A percentile compares a stretch with the other conserved stretches of the same genome.
phyloP scores from a whole-genome alignment of 805 yeast species.

The Geotrichum ghanense region DNA sequence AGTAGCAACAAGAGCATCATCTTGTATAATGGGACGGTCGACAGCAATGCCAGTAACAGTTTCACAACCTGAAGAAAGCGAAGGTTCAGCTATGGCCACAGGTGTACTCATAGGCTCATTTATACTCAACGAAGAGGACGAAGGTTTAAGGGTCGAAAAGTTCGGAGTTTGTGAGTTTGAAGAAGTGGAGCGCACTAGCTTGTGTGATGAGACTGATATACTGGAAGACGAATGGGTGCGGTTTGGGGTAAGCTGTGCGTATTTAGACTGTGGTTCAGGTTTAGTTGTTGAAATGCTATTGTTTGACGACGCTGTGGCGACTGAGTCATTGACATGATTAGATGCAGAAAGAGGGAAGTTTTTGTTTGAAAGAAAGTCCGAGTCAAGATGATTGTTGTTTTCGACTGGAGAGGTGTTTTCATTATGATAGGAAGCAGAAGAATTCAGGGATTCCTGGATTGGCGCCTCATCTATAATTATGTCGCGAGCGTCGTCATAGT shows the following conservation, averaged over 20 bases:
- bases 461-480: not conserved
- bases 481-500: not conserved
- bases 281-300: not conserved
- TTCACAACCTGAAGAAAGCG: not conserved
- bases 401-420: not conserved
- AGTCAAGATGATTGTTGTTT: too few relatives aligned
- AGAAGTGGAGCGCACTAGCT: not conserved
- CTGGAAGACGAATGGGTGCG: not conserved
- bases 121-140: not conserved
- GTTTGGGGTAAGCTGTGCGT: not conserved
- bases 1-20: not conserved
- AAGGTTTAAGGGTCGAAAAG: not conserved
- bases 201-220: not conserved
- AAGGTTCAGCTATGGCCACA: not conserved
- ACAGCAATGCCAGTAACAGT: conserved; percentile 1
- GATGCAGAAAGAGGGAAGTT: conserved; percentile 1
- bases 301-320: not conserved
- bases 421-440: not conserved
- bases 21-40: not conserved
- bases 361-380: not conserved
- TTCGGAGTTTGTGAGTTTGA: not conserved
- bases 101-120: not conserved
- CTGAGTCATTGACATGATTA: not conserved
- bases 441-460: not conserved
- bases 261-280: not conserved